Base-by-base conservation (phyloP, 306 rosid genomes). In the Vigna mungo region DNA sequence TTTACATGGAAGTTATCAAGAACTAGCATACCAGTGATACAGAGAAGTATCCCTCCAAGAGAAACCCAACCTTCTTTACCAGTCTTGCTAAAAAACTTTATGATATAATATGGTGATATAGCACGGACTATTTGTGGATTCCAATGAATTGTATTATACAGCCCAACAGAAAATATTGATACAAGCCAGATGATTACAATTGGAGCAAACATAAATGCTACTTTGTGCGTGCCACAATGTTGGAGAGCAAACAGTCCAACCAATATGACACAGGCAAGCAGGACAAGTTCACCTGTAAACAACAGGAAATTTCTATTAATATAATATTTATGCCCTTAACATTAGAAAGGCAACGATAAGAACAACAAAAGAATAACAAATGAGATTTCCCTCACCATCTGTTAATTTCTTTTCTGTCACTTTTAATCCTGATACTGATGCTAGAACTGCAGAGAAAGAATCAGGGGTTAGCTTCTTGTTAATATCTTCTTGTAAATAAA, bases 31-130 rank as follows among this genome's bases (percentile, higher is more conserved):
- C 97, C 97, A 60, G 97, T 90, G 84, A 85, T 89, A 62, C 91
- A 86, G 21, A 92, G 92, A 78, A 92, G 96, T 78, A 92, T 39
- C 78, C 97, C 97, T 71, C 96, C 97, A 7, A 92, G 97, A 76
- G 97, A 87, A 79, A 90, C 78, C 96, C 94, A 93, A 56, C 97
- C 96, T 75, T 86, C 92, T 90, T 86, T 89, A 53, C 96, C 96
- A 68, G 93, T 90, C 80, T 71, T 74, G 6, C 43, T 58, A 18
- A 92, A 92, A 84, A 90, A 92, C 85, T 88, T 89, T 82, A 89
- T 20, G 76, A 89, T 75, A 80, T 92, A 90, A 83, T 90, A 56
- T 13, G 97, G 97, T 3, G 96, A 92, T 21, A 92, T 11, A 62
- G 91, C 96, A 53, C 64, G 68, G 48, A 92, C 75, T 71, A 90